These are phyloP conservation scores for Cochlearia excelsa DNA, from an alignment of 345 rosid species.

Conservation along the genomic window DNA sequence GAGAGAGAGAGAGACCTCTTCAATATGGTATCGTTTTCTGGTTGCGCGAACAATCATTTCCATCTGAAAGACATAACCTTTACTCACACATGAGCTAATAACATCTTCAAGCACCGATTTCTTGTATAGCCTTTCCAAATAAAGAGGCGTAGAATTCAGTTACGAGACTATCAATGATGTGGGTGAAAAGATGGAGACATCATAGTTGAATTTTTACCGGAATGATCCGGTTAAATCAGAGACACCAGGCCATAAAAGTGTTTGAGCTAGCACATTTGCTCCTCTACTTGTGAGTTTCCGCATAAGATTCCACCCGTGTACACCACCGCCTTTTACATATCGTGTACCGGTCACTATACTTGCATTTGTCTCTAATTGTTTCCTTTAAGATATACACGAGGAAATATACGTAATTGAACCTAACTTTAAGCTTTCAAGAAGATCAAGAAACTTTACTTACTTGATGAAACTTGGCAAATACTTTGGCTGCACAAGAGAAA, in stretches of 20 bases:
- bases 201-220: not conserved
- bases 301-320: not conserved
- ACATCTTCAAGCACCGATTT: not conserved
- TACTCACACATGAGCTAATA: not conserved
- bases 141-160: not conserved
- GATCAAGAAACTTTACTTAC: not conserved
- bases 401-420: not conserved
- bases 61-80: not conserved
- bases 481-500: not conserved
- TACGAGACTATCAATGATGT: not conserved
- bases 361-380: not conserved
- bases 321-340: not conserved
- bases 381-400: not conserved
- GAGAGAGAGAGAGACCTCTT: not conserved
- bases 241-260: not conserved
- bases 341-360: not conserved
- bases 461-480: not conserved
- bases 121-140: not conserved
- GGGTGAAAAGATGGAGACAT: not conserved
- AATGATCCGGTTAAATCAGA: not conserved
- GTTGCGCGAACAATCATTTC: not conserved
- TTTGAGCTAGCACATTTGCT: not conserved
- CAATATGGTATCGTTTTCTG: not conserved
- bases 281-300: conserved; percentile 1
- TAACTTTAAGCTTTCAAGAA: too few relatives aligned